Evolutionary conservation across 139 green algal genomes (phyloP), one percentile per base, ranked within the genome.

Genomic region (Tetradesmus lagerheimii): DNA sequence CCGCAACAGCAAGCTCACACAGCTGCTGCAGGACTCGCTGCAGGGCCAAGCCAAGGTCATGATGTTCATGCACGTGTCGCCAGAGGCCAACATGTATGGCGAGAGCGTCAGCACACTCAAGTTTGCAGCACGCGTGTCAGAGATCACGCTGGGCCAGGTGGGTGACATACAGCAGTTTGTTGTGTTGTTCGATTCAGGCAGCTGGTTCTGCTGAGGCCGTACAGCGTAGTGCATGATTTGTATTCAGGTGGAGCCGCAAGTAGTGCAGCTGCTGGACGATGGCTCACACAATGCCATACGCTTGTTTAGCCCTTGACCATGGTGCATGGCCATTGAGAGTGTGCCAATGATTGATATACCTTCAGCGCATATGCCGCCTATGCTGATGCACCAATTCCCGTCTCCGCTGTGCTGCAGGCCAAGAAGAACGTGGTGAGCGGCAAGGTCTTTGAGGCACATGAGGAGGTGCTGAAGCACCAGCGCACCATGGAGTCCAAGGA

Each of bases 31-130:
- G 86, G 97, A 99, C 94, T 97, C 93, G 79, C 91, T 99, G 83
- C 94, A 91, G n/a, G 97, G 97, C 11, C 90, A 97, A 62, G 96
- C 95, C 39, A 94, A 94, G 89, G 94, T 96, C 20, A 97, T 98
- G 95, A 99, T 99, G 97, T 98, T 99, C 92, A 95, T 99, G 90
- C 97, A 99, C 90, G 91, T 98, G 27, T 93, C 95, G 45, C 97
- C 97, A 0, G 97, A 99, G 94, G 88, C 53, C n/a, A 94, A 64
- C 23, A 97, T 93, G 31, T 88, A 90, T 50, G 87, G 92, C 47
- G 97, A 99, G 90, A 96, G 93, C 29, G 74, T 97, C 27, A 97
- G 91, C 90, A 99, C 97, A 29, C 94, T 99, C 41, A 94, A 96
- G 39, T 99, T 99, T 90, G 98, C 96, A 25, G 93, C 86, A 25